phyloP scores from a whole-genome alignment of 106 monocot species.

The Chionographis japonica region DNA sequence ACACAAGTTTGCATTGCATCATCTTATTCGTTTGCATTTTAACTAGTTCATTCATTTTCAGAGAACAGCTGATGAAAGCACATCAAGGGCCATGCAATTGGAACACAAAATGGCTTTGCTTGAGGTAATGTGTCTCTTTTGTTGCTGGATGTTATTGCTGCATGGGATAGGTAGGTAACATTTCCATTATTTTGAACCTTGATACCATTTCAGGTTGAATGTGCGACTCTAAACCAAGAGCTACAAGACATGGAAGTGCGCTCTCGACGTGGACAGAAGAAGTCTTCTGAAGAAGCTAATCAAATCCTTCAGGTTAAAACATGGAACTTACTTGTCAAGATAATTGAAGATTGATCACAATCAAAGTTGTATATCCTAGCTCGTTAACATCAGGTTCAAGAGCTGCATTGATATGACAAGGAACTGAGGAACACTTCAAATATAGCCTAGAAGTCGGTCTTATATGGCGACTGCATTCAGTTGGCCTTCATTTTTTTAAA shows the following conservation, averaged over 20 bases:
- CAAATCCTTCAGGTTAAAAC: constrained; percentile 76
- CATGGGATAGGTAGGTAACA: not conserved
- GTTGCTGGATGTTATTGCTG: not conserved
- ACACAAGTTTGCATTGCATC: too few species aligned
- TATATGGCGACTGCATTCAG: too few species aligned
- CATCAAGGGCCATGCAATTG: constrained; percentile 77
- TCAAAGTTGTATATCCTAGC: not conserved
- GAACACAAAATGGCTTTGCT: constrained; percentile 97
- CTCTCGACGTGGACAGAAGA: constrained; percentile 82
- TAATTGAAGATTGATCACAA: not conserved
- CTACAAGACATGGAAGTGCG: constrained; percentile 88
- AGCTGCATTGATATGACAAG: too few species aligned
- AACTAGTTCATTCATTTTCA: constrained; percentile 20
- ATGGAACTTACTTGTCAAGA: not conserved
- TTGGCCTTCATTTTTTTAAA: too few species aligned
- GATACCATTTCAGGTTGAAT: constrained; percentile 64
- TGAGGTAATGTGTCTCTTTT: constrained; percentile 45
- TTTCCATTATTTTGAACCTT: not conserved
- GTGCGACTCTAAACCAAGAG: constrained; percentile 79
- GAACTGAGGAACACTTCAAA: too few species aligned
- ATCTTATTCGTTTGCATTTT: not conserved
- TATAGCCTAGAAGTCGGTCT: too few species aligned
- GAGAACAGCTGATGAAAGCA: constrained; percentile 89
- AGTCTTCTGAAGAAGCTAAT: constrained; percentile 84
- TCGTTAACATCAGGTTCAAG: too few species aligned